Evolutionary conservation across 1,284 basidiomycete species (phyloP), one percentile per base, ranked within the genome.

Genomic region (Salmacisia buchloeana): DNA sequence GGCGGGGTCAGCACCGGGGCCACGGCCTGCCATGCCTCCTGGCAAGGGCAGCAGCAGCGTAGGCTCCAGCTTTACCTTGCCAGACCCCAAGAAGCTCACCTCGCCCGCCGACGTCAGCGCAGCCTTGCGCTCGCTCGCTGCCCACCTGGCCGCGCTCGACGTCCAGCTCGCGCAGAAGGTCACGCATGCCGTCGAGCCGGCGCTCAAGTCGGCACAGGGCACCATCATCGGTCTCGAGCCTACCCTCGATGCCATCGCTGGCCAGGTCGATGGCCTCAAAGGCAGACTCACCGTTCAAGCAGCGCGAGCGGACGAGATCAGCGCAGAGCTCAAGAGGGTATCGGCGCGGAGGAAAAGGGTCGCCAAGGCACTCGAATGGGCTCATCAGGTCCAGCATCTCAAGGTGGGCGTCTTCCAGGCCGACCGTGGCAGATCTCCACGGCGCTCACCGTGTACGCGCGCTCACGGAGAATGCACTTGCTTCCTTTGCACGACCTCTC

Each of bases 331-430:
- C 7, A 84, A 90, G 34, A 83, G 86, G 3, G 83, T 98, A 58
- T 94, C 97, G 75, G 89, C 92, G 74, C 91, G 97, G 82, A 92
- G 94, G 85, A 84, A 86, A 33, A 85, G 92, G 43, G 89, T 97
- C 13, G 86, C 88, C 46, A 89, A 90, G 73, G 89, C 92, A 10
- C 86, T 85, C 9, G 91, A 94, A 63, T 86, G 90, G 63, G 90
- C 94, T 3, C 86, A 85, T 0, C 89, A 91, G 78, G 88, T 92
- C 52, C 88, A 92, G 81, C 92, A 94, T 69, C 86, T 96, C 71
- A 96, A 94, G 85, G 90, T 89, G 66, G 67, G 81, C 72, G 61
- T 69, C 15, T 5, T 41, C 43, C 25, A 9, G 27, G 27, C 46
- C 2, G n/a, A n/a, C n/a, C n/a, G n/a, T n/a, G n/a, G n/a, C n/a